Base-by-base conservation (phyloP, 2,329 filamentous ascomycete species). In the Tolypocladium paradoxum region DNA sequence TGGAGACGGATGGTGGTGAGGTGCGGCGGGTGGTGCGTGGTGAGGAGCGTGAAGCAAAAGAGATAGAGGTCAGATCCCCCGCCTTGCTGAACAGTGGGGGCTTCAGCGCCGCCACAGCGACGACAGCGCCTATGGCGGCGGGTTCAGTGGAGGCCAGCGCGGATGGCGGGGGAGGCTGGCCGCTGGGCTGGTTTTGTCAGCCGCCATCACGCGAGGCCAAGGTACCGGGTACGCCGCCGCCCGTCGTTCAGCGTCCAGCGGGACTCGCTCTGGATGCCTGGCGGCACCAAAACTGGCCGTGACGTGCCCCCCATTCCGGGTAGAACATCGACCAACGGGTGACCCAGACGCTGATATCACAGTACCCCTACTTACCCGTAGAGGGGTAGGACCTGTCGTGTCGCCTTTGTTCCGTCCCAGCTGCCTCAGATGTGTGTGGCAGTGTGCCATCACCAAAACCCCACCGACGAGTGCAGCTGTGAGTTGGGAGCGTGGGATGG, bases 31-130 rank as follows among this genome's bases (percentile, higher is more conserved):
- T 45, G 40, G 54, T 45, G 47, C 50, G 48, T 52, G 35, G 40
- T 46, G 54, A 56, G 37, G 27, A 51, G 56, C 31, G 38, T 27
- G 12, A 27, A 45, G 27, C 18, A 33, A 46, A 53, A 58, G 59
- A 55, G 53, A 45, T 49, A 53, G 43, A 29, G 40, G 40, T 45
- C 40, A 45, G 40, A 24, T 45, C 40, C 40, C 40, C 40, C 40
- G 27, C 43, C 43, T 46, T 18, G 20, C 16, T n/a, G 11, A 16
- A 31, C 43, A 31, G 24, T 20, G 43, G 43, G 20, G 24, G 43
- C 14, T 14, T 5, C 40, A 29, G 40, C 8, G 43, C 27, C 18
- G 43, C 43, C 43, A 46, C 27, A n/a, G 43, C 27, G 24, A 31
- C 27, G 16, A 31, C 43, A 20, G 27, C 37, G 11, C n/a, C 33